Base-by-base conservation (phyloP, 352 stramenopile species). In the Phytophthora rubi region DNA sequence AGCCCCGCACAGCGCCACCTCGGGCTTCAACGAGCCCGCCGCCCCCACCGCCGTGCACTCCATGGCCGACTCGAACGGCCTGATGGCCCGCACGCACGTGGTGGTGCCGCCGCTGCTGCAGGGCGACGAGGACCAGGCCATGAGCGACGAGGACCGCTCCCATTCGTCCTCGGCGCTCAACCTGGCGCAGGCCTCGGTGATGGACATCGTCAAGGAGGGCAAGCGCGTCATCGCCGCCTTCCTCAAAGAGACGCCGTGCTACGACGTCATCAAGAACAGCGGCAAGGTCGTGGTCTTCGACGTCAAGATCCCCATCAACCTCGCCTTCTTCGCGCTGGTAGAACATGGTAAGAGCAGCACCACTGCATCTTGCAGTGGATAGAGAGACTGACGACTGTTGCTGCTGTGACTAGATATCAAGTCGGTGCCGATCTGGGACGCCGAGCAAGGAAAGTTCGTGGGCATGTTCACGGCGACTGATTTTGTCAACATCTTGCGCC, bases 311-410 rank as follows among this genome's bases (percentile, higher is more conserved):
- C 97, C 97, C 18, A 98, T 99, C 70, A 98, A 99, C 70, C 81
- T 99, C 42, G 97, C 97, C 33, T 99, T 99, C 87, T 99, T 99
- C 79, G 97, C 97, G 13, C 85, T 99, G 35, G 96, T 99, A n/a
- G 97, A 99, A 78, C 97, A 99, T 84, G 97, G 96, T 98, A 75
- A 23, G 86, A 32, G 15, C 7, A 13, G 9, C n/a, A 13, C 33
- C 33, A 12, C 33, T 39, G 33, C 33, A 39, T 37, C 32, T 39
- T 12, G 21, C 16, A 15, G 8, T 28, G 39, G 15, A 10, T 35
- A n/a, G 37, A 6, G 30, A 45, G 16, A 37, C 42, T 72, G 7
- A 59, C 53, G 28, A 28, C 18, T 59, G n/a, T 52, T 59, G 2
- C 12, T 51, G 33, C 16, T 74, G 45, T 48, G 70, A 39, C 67